Conservation (phyloP, 371 early-diverging fungal genomes). For the Mortierella sp. region DNA sequence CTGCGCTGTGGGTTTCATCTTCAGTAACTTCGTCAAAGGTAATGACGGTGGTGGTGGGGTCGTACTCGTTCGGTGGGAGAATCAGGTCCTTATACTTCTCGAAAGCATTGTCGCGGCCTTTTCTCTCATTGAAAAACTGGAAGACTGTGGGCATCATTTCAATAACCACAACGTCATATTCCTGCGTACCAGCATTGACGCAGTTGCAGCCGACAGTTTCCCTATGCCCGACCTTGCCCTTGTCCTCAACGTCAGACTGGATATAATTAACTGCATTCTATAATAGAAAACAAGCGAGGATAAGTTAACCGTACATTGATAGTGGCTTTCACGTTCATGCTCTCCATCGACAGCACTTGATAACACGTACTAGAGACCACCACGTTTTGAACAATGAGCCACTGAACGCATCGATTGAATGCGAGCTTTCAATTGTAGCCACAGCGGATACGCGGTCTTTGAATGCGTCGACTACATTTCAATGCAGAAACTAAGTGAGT, state of each 20-base stretch:
- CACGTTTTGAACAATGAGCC: constrained; percentile 20
- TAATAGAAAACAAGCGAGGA: too few relatives aligned
- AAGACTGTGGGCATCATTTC: constrained; percentile 21
- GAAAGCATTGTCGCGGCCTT: constrained; percentile 26
- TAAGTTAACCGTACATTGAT: not conserved
- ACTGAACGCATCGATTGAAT: constrained; percentile 18
- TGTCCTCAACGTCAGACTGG: constrained; percentile 16
- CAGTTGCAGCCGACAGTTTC: constrained; percentile 22
- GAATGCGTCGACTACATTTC: constrained; percentile 22
- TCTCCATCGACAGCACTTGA: not conserved
- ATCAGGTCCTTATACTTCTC: constrained; percentile 14
- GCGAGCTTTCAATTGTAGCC: constrained; percentile 25
- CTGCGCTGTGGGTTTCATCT: not conserved
- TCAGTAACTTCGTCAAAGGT: constrained; percentile 9
- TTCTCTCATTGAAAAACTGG: constrained; percentile 24
- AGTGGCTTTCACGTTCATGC: not conserved
- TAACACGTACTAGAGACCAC: constrained; percentile 33
- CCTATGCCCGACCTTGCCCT: constrained; percentile 18
- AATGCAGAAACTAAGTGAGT: not conserved
- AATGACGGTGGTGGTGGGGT: constrained; percentile 30
- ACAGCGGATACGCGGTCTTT: constrained; percentile 38
- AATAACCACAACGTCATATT: constrained; percentile 24
- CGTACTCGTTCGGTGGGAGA: constrained; percentile 12
- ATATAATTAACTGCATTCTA: constrained; percentile 37
- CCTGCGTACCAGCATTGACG: constrained; percentile 10